These are phyloP conservation scores for Paramyrothecium sp. DNA, from an alignment of 2,329 filamentous ascomycete species.

Conservation along the genomic window DNA sequence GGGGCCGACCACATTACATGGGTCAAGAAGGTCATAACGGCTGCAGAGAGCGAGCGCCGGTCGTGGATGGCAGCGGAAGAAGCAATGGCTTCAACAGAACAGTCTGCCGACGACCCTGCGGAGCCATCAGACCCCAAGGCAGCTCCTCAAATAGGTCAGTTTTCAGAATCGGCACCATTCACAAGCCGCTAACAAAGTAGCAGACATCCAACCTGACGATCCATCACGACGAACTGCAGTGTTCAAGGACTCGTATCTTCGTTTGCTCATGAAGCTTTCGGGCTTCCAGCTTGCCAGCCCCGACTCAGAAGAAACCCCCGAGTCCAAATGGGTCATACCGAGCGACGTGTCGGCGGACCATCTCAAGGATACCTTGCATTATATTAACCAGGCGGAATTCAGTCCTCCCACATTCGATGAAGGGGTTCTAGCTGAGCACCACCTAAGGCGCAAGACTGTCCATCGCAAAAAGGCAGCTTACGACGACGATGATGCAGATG, in stretches of 20 bases:
- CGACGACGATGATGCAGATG: slow-evolving; percentile 66
- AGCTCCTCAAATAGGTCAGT: slow-evolving; percentile 33
- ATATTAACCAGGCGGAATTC: slow-evolving; percentile 77
- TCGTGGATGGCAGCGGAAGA: slow-evolving; percentile 74
- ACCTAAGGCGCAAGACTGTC: slow-evolving; percentile 70
- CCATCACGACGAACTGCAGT: slow-evolving; percentile 69
- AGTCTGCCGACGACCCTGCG: slow-evolving; percentile 25
- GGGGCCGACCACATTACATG: slow-evolving; percentile 76
- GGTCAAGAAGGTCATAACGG: slow-evolving; percentile 70
- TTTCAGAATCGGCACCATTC: neutral
- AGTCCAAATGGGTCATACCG: slow-evolving; percentile 78
- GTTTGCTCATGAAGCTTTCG: slow-evolving; percentile 76
- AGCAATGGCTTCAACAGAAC: slow-evolving; percentile 45
- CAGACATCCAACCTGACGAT: slow-evolving; percentile 62
- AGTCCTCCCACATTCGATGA: slow-evolving; percentile 76
- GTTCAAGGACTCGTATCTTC: slow-evolving; percentile 86
- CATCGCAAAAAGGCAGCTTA: slow-evolving; percentile 58
- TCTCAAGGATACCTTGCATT: slow-evolving; percentile 66
- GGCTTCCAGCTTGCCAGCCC: slow-evolving; percentile 62
- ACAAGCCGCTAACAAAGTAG: slow-evolving; percentile 22
- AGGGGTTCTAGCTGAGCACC: slow-evolving; percentile 69
- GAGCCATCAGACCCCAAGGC: slow-evolving; percentile 22
- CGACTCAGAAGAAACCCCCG: slow-evolving; percentile 65
- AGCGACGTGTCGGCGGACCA: slow-evolving; percentile 60
- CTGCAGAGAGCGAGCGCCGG: slow-evolving; percentile 69